Evolutionary conservation across 2,329 filamentous ascomycete genomes (phyloP).

Genomic region (Beauveria brongniartii): DNA sequence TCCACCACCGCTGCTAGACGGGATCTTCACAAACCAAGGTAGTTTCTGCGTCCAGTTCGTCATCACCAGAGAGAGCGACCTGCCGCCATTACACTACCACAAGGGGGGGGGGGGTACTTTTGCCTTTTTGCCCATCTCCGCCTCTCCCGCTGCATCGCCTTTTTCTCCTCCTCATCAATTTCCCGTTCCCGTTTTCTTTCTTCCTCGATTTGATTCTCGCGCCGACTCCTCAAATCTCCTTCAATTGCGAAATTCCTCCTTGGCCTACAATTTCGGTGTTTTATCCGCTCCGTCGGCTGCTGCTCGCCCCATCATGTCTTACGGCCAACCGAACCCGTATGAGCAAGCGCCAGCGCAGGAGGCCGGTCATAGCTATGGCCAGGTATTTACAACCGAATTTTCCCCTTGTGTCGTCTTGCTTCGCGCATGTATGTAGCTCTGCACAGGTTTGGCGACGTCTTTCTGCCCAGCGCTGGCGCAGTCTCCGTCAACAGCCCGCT

Average conservation of each 20-base stretch:
- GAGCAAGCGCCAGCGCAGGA: slow-evolving; percentile 42
- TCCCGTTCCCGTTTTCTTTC: background rate
- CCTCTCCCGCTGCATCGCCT: slow-evolving; percentile 2
- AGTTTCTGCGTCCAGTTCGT: background rate
- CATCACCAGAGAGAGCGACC: background rate
- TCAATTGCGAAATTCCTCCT: background rate
- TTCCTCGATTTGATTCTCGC: background rate
- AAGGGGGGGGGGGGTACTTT: slow-evolving; percentile 6
- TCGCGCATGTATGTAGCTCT: background rate
- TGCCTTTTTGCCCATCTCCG: slow-evolving; percentile 3
- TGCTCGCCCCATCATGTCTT: slow-evolving; percentile 42
- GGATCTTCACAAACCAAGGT: background rate
- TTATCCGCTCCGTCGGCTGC: background rate
- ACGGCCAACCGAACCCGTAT: slow-evolving; percentile 58
- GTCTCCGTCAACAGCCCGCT: background rate
- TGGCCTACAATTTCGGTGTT: background rate
- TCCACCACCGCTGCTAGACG: background rate
- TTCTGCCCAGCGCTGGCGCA: background rate
- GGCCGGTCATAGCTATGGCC: slow-evolving; percentile 35
- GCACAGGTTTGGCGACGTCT: background rate
- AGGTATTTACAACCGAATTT: slow-evolving; percentile 24
- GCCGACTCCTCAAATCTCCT: background rate
- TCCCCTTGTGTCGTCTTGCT: background rate
- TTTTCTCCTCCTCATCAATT: background rate
- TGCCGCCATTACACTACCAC: background rate